phyloP scores from a whole-genome alignment of 2,329 filamentous ascomycete genomes.

The Bipolaris victoriae region DNA sequence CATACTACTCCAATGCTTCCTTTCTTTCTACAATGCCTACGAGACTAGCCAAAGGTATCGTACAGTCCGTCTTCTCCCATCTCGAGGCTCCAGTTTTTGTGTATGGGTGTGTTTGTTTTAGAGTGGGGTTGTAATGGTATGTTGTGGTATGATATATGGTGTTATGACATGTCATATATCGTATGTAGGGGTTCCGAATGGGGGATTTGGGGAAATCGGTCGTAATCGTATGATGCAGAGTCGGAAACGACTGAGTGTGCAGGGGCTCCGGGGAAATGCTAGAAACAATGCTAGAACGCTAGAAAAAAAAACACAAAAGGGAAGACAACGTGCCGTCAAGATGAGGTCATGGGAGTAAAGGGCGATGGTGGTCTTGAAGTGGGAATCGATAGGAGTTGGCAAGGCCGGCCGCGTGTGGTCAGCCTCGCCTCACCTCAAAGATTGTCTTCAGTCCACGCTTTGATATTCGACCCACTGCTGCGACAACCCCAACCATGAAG shows the following conservation, averaged over 20 bases:
- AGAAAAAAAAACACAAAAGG: background rate
- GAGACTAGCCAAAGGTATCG: background rate
- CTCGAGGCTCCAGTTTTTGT: background rate
- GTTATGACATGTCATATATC: background rate
- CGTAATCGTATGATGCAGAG: constrained; percentile 3
- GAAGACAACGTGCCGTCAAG: background rate
- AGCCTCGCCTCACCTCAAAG: constrained; percentile 10
- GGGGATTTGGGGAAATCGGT: background rate
- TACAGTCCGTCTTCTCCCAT: constrained; percentile 1
- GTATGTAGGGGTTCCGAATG: constrained; percentile 1
- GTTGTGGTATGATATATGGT: background rate
- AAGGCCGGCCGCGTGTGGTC: background rate
- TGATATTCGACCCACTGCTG: constrained; percentile 13
- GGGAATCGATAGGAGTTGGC: background rate
- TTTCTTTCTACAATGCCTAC: background rate
- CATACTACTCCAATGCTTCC: background rate
- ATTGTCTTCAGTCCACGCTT: constrained; percentile 12
- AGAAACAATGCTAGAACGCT: constrained; percentile 14
- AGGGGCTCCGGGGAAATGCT: constrained; percentile 14
- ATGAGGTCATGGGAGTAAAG: background rate
- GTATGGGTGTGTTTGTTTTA: background rate
- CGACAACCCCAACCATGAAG: constrained; percentile 23
- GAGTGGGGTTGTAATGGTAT: constrained; percentile 17
- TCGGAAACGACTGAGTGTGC: constrained; percentile 13
- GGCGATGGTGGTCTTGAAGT: background rate